Percentiles rank a stretch among this genome's conserved stretches.
phyloP scores from a whole-genome alignment of 176 grass and related monocot genomes.

The Pontederia crassipes region DNA sequence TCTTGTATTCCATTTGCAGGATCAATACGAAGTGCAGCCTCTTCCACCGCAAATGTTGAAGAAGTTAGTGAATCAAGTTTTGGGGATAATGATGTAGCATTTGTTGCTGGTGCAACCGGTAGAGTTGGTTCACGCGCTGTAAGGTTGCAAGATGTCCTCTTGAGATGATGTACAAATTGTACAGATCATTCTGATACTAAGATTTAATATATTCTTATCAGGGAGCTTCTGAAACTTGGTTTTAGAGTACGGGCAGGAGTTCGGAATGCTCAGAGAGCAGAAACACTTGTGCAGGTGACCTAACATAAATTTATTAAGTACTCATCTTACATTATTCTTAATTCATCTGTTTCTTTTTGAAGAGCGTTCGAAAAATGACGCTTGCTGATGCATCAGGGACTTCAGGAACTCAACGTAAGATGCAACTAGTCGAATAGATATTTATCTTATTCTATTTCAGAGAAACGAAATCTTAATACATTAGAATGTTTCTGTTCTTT shows the following conservation, averaged over 20 bases:
- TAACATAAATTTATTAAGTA: neutral
- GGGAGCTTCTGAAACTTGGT: slow-evolving; percentile 81
- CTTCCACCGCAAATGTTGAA: slow-evolving; percentile 13
- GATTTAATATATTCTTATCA: slow-evolving; percentile 7
- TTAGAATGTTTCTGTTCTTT: no score
- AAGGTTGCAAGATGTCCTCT: slow-evolving; percentile 1
- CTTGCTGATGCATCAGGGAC: slow-evolving; percentile 19
- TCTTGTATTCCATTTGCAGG: neutral
- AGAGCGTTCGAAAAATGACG: slow-evolving; percentile 71
- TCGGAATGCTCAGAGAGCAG: slow-evolving; percentile 47
- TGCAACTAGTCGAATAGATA: slow-evolving; percentile 6
- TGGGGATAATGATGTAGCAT: slow-evolving; percentile 30
- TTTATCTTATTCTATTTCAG: slow-evolving; percentile 3
- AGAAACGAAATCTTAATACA: no score
- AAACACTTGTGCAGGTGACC: slow-evolving; percentile 44
- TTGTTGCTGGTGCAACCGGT: slow-evolving; percentile 44
- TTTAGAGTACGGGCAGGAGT: slow-evolving; percentile 74
- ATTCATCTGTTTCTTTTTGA: slow-evolving; percentile 2
- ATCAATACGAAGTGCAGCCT: slow-evolving; percentile 5
- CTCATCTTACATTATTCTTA: neutral
- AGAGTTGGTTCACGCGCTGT: slow-evolving; percentile 44
- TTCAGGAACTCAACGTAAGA: slow-evolving; percentile 36
- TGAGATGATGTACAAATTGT: neutral
- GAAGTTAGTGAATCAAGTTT: slow-evolving; percentile 7
- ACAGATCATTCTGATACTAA: no score